Evolutionary conservation across 179 eudicot genomes (phyloP).

Genomic region (Heliamphora pulchella): DNA sequence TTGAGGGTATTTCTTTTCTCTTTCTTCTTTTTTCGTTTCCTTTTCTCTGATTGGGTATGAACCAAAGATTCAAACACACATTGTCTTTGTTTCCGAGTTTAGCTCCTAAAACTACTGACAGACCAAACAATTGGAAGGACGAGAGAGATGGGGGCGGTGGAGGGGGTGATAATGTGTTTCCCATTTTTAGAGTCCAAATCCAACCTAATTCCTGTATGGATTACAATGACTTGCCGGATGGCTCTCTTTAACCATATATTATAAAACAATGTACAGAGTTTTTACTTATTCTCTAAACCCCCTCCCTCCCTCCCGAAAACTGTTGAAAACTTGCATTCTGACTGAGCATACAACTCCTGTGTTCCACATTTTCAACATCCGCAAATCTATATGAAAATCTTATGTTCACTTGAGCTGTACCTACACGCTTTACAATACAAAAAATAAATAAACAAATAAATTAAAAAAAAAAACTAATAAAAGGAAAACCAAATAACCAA

Average conservation of each 20-base stretch:
- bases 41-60: constrained; percentile 25
- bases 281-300: not conserved
- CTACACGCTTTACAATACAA: too few species aligned
- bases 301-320: too few species aligned
- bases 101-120: constrained; percentile 44
- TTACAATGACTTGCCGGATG: not conserved
- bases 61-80: constrained; percentile 21
- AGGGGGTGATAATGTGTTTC: constrained; percentile 10
- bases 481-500: too few species aligned
- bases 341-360: too few species aligned
- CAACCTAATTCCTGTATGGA: constrained; percentile 2
- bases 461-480: too few species aligned
- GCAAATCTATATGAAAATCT: too few species aligned
- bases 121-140: constrained; percentile 51
- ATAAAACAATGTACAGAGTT: not conserved
- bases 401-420: too few species aligned
- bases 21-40: not conserved
- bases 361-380: too few species aligned
- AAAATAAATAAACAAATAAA: too few species aligned
- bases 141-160: constrained; percentile 22
- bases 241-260: not conserved
- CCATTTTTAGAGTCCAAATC: constrained; percentile 14
- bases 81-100: constrained; percentile 31
- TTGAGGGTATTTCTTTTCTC: constrained; percentile 9
- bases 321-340: not conserved